Base-by-base conservation (phyloP, 768 basidiomycete species). In the Suillus cothurnatus region DNA sequence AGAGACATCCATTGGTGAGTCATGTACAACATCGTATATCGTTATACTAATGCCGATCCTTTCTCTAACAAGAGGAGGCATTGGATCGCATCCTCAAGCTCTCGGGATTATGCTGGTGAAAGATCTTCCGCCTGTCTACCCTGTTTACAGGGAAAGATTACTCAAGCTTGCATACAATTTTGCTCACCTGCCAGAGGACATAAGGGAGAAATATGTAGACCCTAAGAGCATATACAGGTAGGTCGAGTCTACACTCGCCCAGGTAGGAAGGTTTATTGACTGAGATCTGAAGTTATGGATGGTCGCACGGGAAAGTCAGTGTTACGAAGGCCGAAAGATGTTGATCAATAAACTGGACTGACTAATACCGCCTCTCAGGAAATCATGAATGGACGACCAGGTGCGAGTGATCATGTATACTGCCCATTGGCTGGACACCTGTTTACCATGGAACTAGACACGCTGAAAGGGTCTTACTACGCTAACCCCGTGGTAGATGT, bases 351-450 rank as follows among this genome's bases (percentile, higher is more conserved):
- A 23, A 59, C 2, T 43, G 39, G 28, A 59, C 39, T 59, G 12
- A 59, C 58, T 41, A 23, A 58, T 58, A 1, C 12, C 11, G 11
- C 39, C 23, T 1, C 39, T 39, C 62, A 93, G 88, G 97, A 98
- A 83, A 87, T 96, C 55, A 97, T 98, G 95, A 98, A 98, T 71
- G 96, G 96, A 36, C 90, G 87, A 70, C 92, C 91, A 69, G 93
- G 91, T 85, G 66, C 68, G 73, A 61, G 17, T 52, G 47, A n/a
- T 15, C 15, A 61, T 56, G 21, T 63, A 23, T 23, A 61, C 34
- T 17, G 38, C 2, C 38, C 21, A 17, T 61, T 31, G 23, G 45
- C n/a, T 62, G 38, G 43, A 38, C 62, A 19, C 50, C 58, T 28
- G 55, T 60, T 62, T 28, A 69, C 28, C 39, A 32, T 45, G n/a